A percentile compares a stretch with the other conserved stretches of the same genome.
Evolutionary conservation across 805 yeast species (phyloP).

Genomic region (Wilhelminamyces savonicus): DNA sequence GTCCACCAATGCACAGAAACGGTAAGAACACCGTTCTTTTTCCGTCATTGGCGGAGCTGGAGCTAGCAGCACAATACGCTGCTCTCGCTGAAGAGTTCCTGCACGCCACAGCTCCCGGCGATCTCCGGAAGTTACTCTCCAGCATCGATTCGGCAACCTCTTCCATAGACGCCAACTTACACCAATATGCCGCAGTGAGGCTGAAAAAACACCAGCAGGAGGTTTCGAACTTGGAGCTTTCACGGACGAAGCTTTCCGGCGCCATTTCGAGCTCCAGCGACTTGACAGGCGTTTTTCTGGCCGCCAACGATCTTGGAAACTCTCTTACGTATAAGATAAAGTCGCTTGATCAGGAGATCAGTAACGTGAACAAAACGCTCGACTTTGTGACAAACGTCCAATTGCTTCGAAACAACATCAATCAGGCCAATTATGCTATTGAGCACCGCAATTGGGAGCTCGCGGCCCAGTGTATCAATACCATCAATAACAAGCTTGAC

Average conservation of each 20-base stretch:
- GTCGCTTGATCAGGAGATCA: slow-evolving; percentile 62
- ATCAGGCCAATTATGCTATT: slow-evolving; percentile 62
- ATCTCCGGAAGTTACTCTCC: slow-evolving; percentile 18
- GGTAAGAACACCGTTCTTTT: too few relatives aligned
- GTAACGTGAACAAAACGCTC: slow-evolving; percentile 55
- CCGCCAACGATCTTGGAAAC: slow-evolving; percentile 60
- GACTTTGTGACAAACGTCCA: slow-evolving; percentile 62
- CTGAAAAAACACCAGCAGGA: slow-evolving; percentile 28
- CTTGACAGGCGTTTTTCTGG: slow-evolving; percentile 46
- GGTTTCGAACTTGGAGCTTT: slow-evolving; percentile 48
- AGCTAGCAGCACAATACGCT: too few relatives aligned
- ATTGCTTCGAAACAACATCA: slow-evolving; percentile 57
- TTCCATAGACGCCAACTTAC: slow-evolving; percentile 19
- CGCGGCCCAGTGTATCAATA: slow-evolving; percentile 66
- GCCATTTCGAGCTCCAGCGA: slow-evolving; percentile 53
- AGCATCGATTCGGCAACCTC: slow-evolving; percentile 21
- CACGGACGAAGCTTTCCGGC: slow-evolving; percentile 57
- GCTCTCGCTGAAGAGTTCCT: slow-evolving; percentile 9
- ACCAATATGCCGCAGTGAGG: slow-evolving; percentile 16
- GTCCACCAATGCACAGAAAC: too few relatives aligned
- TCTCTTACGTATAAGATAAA: slow-evolving; percentile 65
- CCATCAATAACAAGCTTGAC: slow-evolving; percentile 42
- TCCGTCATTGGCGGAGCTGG: too few relatives aligned
- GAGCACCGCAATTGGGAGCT: slow-evolving; percentile 62
- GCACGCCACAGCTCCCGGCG: slow-evolving; percentile 21